Evolutionary conservation across 352 stramenopile genomes (phyloP).

Genomic region (Elongisporangium undulatum): DNA sequence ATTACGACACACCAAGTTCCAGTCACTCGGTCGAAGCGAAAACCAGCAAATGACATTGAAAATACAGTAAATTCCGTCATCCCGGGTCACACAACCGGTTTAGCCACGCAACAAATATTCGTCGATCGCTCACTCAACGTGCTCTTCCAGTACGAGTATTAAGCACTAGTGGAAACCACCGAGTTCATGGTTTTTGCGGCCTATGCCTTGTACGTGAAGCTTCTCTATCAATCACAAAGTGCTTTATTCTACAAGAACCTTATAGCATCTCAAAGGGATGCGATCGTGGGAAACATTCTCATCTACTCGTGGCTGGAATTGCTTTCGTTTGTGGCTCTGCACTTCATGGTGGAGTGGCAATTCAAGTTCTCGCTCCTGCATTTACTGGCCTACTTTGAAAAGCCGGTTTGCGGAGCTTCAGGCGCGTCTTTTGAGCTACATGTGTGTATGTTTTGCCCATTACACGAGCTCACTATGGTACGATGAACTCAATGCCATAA

Average conservation of each 20-base stretch:
- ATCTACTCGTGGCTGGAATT: slow-evolving; percentile 12
- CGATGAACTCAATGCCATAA: too few species aligned
- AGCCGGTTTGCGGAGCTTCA: slow-evolving; percentile 15
- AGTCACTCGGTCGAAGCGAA: too few species aligned
- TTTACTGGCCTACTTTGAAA: slow-evolving; percentile 17
- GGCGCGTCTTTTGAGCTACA: slow-evolving; percentile 14
- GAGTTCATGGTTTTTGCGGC: slow-evolving; percentile 17
- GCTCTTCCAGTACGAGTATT: slow-evolving; percentile 25
- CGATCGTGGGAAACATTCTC: slow-evolving; percentile 3
- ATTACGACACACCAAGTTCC: too few species aligned
- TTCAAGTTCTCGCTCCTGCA: slow-evolving; percentile 17
- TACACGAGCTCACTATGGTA: slow-evolving; percentile 11
- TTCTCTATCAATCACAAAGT: slow-evolving; percentile 9
- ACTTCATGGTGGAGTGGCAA: slow-evolving; percentile 8
- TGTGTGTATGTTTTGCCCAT: slow-evolving; percentile 16
- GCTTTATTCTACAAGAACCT: slow-evolving; percentile 14
- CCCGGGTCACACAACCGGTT: background rate
- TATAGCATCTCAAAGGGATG: background rate
- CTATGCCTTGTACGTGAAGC: slow-evolving; percentile 11
- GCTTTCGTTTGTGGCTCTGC: slow-evolving; percentile 11
- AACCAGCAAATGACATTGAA: too few species aligned
- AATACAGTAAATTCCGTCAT: too few species aligned
- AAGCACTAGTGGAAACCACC: slow-evolving; percentile 15
- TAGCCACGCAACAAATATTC: background rate
- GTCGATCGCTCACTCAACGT: slow-evolving; percentile 5